Percentiles rank a stretch among this genome's conserved stretches.
phyloP scores from a whole-genome alignment of 176 grass and related monocot species.

The Lolium rigidum region DNA sequence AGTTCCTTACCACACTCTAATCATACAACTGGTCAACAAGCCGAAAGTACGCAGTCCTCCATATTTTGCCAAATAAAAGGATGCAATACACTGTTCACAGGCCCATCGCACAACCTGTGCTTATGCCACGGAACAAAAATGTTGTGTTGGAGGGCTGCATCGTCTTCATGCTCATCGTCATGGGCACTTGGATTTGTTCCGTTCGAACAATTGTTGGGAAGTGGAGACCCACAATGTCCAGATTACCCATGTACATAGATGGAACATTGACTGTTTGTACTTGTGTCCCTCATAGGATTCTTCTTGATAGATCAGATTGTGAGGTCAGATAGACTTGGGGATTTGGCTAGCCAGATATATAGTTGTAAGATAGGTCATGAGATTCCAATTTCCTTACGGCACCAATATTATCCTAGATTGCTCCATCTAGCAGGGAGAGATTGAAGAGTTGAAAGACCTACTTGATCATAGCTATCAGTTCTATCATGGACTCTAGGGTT shows the following conservation, averaged over 20 bases:
- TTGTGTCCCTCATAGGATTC: slow-evolving; percentile 38
- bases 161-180: background rate
- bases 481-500: too few species aligned
- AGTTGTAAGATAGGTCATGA: slow-evolving; percentile 31
- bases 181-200: background rate
- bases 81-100: slow-evolving; percentile 1
- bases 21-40: slow-evolving; percentile 7
- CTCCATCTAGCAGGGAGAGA: background rate
- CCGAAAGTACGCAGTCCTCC: background rate
- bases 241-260: slow-evolving; percentile 27
- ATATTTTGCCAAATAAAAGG: background rate
- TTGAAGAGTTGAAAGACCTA: too few species aligned
- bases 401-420: slow-evolving; percentile 17
- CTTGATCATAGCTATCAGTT: too few species aligned
- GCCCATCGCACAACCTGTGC: background rate
- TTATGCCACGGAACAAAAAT: slow-evolving; percentile 11
- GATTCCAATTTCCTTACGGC: slow-evolving; percentile 30
- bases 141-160: too few species aligned
- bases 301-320: slow-evolving; percentile 40
- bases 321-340: slow-evolving; percentile 1
- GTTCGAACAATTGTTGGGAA: slow-evolving; percentile 22
- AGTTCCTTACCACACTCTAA: background rate
- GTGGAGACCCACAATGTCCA: slow-evolving; percentile 22
- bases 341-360: slow-evolving; percentile 5
- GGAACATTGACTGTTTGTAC: slow-evolving; percentile 34